phyloP scores from a whole-genome alignment of 2,329 filamentous ascomycete species.

The Nemania bipapillata region DNA sequence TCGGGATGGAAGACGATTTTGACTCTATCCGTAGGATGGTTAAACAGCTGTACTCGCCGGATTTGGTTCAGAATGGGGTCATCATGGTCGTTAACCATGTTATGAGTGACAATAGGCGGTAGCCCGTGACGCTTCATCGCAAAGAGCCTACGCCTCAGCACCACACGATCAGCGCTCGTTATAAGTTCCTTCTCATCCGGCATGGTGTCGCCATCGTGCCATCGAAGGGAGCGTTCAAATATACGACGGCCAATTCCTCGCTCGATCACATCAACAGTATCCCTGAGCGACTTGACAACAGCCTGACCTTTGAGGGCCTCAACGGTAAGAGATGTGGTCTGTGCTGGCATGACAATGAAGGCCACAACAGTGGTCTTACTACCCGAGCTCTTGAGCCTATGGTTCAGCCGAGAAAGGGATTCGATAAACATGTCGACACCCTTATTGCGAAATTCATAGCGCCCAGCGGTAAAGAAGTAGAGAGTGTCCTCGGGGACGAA shows the following conservation, averaged over 20 bases:
- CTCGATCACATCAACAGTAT: conserved; percentile 93
- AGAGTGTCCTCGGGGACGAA: conserved; percentile 96
- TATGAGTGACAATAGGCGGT: conserved; percentile 97
- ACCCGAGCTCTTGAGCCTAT: conserved; percentile 83
- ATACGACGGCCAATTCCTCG: conserved; percentile 90
- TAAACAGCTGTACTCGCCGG: conserved; percentile 94
- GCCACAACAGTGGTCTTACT: conserved; percentile 95
- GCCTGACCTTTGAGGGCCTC: conserved; percentile 97
- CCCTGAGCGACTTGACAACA: conserved; percentile 93
- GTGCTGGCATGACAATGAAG: conserved; percentile 98
- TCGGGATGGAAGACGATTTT: conserved; percentile 99
- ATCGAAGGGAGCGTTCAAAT: conserved; percentile 92
- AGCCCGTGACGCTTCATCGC: conserved; percentile 94
- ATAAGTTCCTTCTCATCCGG: conserved; percentile 98
- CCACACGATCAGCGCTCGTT: conserved; percentile 88
- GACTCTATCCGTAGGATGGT: conserved; percentile 92
- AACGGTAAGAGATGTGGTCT: conserved; percentile 93
- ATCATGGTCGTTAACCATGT: conserved; percentile 94
- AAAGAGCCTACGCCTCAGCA: conserved; percentile 89
- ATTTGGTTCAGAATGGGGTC: conserved; percentile 97
- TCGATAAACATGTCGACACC: conserved; percentile 99
- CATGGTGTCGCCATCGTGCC: conserved; percentile 92
- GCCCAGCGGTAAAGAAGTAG: conserved; percentile 96
- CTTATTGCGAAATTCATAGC: conserved; percentile 98
- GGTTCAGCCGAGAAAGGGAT: conserved; percentile 91